Evolutionary conservation across 2,329 filamentous ascomycete genomes (phyloP), one percentile per base, ranked within the genome.

Genomic region (Iodosphaeria phyllophila): DNA sequence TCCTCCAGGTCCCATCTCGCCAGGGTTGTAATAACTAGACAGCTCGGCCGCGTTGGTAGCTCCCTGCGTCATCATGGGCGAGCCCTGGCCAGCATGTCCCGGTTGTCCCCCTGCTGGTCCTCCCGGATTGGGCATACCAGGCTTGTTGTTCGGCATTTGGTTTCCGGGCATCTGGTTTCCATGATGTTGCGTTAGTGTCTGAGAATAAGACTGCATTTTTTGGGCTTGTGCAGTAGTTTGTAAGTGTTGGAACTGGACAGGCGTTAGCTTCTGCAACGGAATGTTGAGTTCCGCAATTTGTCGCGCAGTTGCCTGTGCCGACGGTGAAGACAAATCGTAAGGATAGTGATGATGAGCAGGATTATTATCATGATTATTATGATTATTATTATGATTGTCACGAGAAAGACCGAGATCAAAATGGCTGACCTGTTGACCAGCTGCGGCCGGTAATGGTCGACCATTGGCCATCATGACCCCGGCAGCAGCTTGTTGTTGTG

Each of bases 141-240:
- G 19, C 10, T 22, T 11, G 11, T 12, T 14, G 15, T 20, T 20
- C n/a, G n/a, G n/a, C 25, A 27, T 27, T 14, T 9, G 15, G 15
- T 27, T 27, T 19, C 23, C 23, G 6, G 24, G 24, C 64, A 89
- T 75, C 60, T 79, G 74, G 54, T 56, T 57, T 51, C 75, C 75
- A 48, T 84, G 76, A 51, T 86, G 77, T 51, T 83, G 72, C 52
- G 76, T 71, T 46, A 92, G 65, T 51, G 73, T 78, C 52, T 80
- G 72, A 47, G 78, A 72, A 63, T 92, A 92, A 48, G 79, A 74
- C 51, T 82, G 74, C 49, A 92, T 77, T 59, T 91, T 91, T 44
- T 73, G 29, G 56, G 55, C 25, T 60, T 54, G 35, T 54, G 56
- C 42, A n/a, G n/a, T n/a, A n/a, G n/a, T n/a, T n/a, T 58, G 54